Conservation (phyloP, 345 rosid genomes). For the Carallia brachiata region DNA sequence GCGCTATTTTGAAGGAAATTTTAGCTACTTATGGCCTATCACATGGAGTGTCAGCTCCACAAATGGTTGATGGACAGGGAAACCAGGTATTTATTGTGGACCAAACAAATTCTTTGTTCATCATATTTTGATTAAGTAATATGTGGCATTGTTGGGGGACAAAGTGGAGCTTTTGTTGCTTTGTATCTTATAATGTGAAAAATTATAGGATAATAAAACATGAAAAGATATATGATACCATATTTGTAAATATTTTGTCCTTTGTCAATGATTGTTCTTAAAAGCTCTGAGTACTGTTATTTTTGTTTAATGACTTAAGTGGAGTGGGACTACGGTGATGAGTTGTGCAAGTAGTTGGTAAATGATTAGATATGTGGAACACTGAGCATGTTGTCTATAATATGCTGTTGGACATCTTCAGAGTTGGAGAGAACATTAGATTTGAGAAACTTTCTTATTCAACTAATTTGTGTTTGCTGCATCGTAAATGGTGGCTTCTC, state of each 20-base stretch:
- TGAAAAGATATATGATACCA: not conserved
- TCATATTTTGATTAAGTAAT: not conserved
- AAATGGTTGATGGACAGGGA: constrained; percentile 53
- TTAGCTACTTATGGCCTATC: constrained; percentile 62
- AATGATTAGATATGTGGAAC: not conserved
- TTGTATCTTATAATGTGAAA: not conserved
- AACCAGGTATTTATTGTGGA: constrained; percentile 60
- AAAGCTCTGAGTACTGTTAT: too few relatives aligned
- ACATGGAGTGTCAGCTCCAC: constrained; percentile 65
- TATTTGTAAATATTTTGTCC: not conserved
- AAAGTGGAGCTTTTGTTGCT: not conserved
- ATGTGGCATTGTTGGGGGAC: not conserved
- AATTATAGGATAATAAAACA: not conserved
- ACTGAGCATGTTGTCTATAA: not conserved
- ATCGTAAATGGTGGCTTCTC: not conserved
- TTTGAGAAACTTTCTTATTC: not conserved
- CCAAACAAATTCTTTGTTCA: not conserved
- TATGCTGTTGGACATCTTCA: not conserved
- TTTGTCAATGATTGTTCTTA: too few relatives aligned
- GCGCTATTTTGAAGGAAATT: constrained; percentile 70
- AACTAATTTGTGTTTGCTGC: not conserved
- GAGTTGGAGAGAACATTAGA: not conserved
- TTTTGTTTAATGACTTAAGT: too few relatives aligned
- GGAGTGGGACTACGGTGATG: too few relatives aligned
- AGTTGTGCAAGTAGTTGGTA: not conserved